A percentile compares a stretch with the other conserved stretches of the same genome.
These are phyloP conservation scores for Colletotrichum incanum DNA, from an alignment of 2,329 filamentous ascomycete species.

Conservation along the genomic window DNA sequence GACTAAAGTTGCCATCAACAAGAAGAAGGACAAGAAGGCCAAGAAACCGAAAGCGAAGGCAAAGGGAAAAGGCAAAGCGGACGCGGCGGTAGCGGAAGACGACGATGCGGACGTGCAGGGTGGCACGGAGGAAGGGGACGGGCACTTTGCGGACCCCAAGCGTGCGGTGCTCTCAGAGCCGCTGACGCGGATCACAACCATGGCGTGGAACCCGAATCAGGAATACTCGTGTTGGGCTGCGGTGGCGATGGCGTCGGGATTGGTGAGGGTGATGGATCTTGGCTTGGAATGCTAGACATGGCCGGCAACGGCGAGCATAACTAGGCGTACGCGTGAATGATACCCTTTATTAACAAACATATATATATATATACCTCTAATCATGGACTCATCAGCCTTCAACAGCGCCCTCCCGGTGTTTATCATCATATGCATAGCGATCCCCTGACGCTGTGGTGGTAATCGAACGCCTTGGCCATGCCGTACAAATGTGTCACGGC, in stretches of 20 bases:
- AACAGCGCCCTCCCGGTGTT: neutral
- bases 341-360: slow-evolving; percentile 38
- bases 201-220: slow-evolving; percentile 79
- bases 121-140: slow-evolving; percentile 44
- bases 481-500: slow-evolving; percentile 86
- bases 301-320: neutral
- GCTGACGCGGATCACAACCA: slow-evolving; percentile 72
- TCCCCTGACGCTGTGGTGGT: slow-evolving; percentile 77
- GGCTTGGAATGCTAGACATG: slow-evolving; percentile 60
- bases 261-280: slow-evolving; percentile 78
- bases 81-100: slow-evolving; percentile 49
- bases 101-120: slow-evolving; percentile 44
- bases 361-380: slow-evolving; percentile 18
- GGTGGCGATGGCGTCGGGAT: slow-evolving; percentile 75
- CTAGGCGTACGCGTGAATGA: slow-evolving; percentile 1
- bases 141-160: slow-evolving; percentile 54
- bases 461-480: slow-evolving; percentile 88
- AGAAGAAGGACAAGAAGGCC: slow-evolving; percentile 54
- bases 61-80: slow-evolving; percentile 51
- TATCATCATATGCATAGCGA: slow-evolving; percentile 61
- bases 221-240: slow-evolving; percentile 78
- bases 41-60: slow-evolving; percentile 55
- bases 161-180: slow-evolving; percentile 73
- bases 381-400: neutral
- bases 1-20: slow-evolving; percentile 55